These are phyloP conservation scores for Alternaria novae-zelandiae DNA, from an alignment of 2,329 filamentous ascomycete genomes.

Conservation along the genomic window DNA sequence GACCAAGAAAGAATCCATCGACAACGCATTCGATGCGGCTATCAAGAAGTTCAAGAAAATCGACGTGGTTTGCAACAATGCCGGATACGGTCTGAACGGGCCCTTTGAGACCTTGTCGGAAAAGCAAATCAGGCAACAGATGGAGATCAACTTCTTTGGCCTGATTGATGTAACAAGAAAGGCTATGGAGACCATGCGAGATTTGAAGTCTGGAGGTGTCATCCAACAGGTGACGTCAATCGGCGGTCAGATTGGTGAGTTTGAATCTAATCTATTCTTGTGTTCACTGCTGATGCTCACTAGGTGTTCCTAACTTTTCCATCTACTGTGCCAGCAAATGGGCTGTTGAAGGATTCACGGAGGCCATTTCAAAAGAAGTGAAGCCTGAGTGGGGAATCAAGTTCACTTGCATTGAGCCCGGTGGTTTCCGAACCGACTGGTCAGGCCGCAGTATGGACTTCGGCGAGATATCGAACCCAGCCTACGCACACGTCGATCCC, in stretches of 20 bases:
- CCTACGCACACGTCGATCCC: constrained; percentile 58
- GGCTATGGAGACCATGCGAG: constrained; percentile 54
- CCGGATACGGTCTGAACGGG: constrained; percentile 63
- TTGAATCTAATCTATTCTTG: not conserved
- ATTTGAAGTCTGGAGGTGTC: constrained; percentile 58
- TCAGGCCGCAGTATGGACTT: constrained; percentile 56
- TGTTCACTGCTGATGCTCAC: not conserved
- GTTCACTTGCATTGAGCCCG: constrained; percentile 54
- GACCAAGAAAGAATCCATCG: constrained; percentile 53
- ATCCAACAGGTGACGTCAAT: constrained; percentile 64
- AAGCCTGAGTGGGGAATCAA: constrained; percentile 58
- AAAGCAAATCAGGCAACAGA: constrained; percentile 58
- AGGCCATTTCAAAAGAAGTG: constrained; percentile 51
- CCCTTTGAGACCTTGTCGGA: constrained; percentile 61
- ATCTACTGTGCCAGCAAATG: constrained; percentile 54
- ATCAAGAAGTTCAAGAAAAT: constrained; percentile 60
- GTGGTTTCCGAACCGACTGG: constrained; percentile 57
- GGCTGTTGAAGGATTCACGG: constrained; percentile 58
- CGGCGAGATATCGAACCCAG: constrained; percentile 52
- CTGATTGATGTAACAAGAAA: constrained; percentile 60
- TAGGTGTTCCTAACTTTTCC: constrained; percentile 48
- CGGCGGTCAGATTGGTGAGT: constrained; percentile 53
- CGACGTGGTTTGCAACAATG: constrained; percentile 68
- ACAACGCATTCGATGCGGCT: constrained; percentile 54
- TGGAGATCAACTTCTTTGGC: constrained; percentile 68